These are phyloP conservation scores for Metschnikowia santaceciliae DNA, from an alignment of 805 yeast species.

Conservation along the genomic window DNA sequence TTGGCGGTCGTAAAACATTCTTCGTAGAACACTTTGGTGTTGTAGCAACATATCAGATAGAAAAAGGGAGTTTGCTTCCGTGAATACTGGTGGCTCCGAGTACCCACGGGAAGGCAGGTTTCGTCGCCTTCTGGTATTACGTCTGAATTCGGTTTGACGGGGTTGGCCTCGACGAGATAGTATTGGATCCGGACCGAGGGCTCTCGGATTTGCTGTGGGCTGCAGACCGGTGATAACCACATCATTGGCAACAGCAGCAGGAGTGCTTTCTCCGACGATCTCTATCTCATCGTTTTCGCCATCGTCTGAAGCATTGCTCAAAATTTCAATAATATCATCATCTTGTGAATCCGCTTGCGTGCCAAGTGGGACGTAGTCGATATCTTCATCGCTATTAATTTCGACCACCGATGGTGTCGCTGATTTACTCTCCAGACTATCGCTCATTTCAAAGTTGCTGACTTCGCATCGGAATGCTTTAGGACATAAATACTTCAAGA, in stretches of 20 bases:
- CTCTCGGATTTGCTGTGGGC: constrained; percentile 3
- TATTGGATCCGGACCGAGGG: neutral
- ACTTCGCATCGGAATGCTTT: neutral
- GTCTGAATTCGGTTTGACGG: neutral
- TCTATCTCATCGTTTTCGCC: constrained; percentile 14
- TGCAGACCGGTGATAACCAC: constrained; percentile 16
- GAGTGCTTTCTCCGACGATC: constrained; percentile 12
- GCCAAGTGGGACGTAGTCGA: neutral
- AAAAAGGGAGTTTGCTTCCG: neutral
- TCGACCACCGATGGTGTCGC: constrained; percentile 15
- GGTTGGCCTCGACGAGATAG: neutral
- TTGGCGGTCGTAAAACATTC: constrained; percentile 3
- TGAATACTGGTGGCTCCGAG: neutral
- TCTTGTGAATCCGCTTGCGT: constrained; percentile 1
- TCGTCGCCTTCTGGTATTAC: constrained; percentile 10
- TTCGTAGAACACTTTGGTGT: constrained; percentile 6
- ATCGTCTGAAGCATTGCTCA: constrained; percentile 13
- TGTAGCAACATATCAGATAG: constrained; percentile 7
- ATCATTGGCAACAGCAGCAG: constrained; percentile 6
- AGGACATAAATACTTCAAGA: neutral
- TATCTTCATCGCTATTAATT: constrained; percentile 14
- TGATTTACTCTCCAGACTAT: constrained; percentile 6
- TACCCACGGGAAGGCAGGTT: constrained; percentile 2
- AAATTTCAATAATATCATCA: constrained; percentile 11
- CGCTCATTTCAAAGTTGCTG: constrained; percentile 9